phyloP scores from a whole-genome alignment of 2,329 filamentous ascomycete genomes.

The Penicillium polonicum region DNA sequence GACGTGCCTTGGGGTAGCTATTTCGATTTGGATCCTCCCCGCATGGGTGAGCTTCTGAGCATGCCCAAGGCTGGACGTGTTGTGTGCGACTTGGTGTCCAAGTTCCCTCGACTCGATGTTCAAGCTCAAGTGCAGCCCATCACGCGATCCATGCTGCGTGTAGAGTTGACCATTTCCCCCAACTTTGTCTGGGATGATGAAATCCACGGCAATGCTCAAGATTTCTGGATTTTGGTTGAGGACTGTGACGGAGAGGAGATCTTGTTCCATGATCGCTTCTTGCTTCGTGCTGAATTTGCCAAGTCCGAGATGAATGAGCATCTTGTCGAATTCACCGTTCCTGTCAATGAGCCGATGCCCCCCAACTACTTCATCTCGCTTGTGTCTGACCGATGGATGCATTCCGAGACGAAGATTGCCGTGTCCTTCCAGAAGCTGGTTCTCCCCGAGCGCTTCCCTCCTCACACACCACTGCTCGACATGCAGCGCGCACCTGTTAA shows the following conservation, averaged over 20 bases:
- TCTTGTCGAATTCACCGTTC: constrained; percentile 91
- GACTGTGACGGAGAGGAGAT: constrained; percentile 97
- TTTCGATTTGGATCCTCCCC: constrained; percentile 92
- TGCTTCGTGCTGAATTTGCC: constrained; percentile 87
- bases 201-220: constrained; percentile 83
- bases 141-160: constrained; percentile 85
- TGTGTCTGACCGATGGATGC: constrained; percentile 96
- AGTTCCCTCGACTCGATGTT: constrained; percentile 89
- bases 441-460: constrained; percentile 90
- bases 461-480: constrained; percentile 88
- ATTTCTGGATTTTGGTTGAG: constrained; percentile 96
- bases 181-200: constrained; percentile 95
- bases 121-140: constrained; percentile 93
- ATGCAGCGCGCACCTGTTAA: constrained; percentile 87
- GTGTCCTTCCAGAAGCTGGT: constrained; percentile 95
- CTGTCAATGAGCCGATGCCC: constrained; percentile 95
- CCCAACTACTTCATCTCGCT: constrained; percentile 98
- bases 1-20: constrained; percentile 92
- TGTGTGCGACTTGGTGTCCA: constrained; percentile 82
- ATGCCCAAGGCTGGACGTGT: constrained; percentile 83
- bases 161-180: constrained; percentile 87
- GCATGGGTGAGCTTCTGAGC: constrained; percentile 91
- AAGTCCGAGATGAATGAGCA: constrained; percentile 86
- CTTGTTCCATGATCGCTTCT: constrained; percentile 89
- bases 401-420: constrained; percentile 88